These are phyloP conservation scores for Saccharomycopsis phalli DNA, from an alignment of 1,139 yeast species.

Conservation along the genomic window DNA sequence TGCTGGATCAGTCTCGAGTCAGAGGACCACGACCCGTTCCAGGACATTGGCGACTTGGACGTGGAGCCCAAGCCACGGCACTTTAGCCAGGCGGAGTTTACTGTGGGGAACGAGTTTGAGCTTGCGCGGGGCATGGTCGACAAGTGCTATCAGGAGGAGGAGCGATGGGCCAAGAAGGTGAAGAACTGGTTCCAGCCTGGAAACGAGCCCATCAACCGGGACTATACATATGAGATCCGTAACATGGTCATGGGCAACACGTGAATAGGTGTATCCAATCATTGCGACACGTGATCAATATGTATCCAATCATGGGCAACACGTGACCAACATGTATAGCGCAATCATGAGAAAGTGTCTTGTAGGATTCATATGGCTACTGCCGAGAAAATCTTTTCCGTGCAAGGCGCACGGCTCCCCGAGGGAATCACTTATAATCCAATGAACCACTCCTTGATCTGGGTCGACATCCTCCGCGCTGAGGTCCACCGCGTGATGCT, in stretches of 20 bases:
- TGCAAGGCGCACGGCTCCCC: conserved; percentile 27
- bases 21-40: conserved; percentile 39
- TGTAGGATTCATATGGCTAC: background rate
- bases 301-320: background rate
- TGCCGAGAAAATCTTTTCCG: background rate
- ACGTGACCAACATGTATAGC: background rate
- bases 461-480: conserved; percentile 63
- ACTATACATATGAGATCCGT: conserved; percentile 46
- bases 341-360: background rate
- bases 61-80: conserved; percentile 15
- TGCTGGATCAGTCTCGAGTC: conserved; percentile 43
- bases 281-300: background rate
- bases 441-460: conserved; percentile 46
- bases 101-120: conserved; percentile 34
- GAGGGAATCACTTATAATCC: conserved; percentile 64
- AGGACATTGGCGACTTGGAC: conserved; percentile 27
- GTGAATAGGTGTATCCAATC: background rate
- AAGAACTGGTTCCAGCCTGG: conserved; percentile 44
- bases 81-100: conserved; percentile 21
- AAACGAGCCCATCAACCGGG: conserved; percentile 27
- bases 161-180: conserved; percentile 39
- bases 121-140: conserved; percentile 35
- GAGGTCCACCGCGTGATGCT: conserved; percentile 42
- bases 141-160: conserved; percentile 42
- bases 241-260: conserved; percentile 36